Base-by-base conservation (phyloP, 2,329 filamentous ascomycete genomes). In the Alternaria alternata region DNA sequence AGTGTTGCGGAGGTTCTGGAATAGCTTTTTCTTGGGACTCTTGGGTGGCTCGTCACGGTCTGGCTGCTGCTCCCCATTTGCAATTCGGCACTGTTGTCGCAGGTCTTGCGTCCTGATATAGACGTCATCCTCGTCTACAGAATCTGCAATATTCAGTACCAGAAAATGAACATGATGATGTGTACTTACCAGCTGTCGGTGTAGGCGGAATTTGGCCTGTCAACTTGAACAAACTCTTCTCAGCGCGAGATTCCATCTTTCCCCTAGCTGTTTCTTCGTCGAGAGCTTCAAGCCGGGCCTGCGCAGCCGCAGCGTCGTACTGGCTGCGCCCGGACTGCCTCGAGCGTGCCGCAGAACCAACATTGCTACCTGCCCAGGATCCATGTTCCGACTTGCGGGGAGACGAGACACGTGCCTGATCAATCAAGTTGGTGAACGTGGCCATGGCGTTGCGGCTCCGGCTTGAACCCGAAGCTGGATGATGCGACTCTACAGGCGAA, bases 21-120 rank as follows among this genome's bases (percentile, higher is more conserved):
- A 75, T 26, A 81, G 62, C 55, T 76, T 77, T 70, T 78, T 81
- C 67, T 75, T 80, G 0, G 79, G 79, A 53, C 77, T 81, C 66
- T 77, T 80, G 18, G 39, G 30, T 32, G 63, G 48, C 22, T 66
- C 66, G 7, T 67, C 57, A 28, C 26, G 18, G 11, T 66, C 59
- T 32, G 32, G 7, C 28, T 64, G 51, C 32, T 62, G 56, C 28
- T 69, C 63, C 38, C 46, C 41, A 12, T 61, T 68, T 14, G 34
- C 63, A 48, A 61, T 59, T 42, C 65, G 62, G 55, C 67, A 70
- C 39, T 65, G 60, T 32, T 54, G 56, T 49, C 69, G 67, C 11
- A 73, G 34, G 47, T 75, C 72, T 44, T 69, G 61, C 1, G 58
- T 68, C 22, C 62, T 58, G 32, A 72, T 67, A 9, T 67, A 62